These are phyloP conservation scores for Mycena venus DNA, from an alignment of 768 basidiomycete species.

Conservation along the genomic window DNA sequence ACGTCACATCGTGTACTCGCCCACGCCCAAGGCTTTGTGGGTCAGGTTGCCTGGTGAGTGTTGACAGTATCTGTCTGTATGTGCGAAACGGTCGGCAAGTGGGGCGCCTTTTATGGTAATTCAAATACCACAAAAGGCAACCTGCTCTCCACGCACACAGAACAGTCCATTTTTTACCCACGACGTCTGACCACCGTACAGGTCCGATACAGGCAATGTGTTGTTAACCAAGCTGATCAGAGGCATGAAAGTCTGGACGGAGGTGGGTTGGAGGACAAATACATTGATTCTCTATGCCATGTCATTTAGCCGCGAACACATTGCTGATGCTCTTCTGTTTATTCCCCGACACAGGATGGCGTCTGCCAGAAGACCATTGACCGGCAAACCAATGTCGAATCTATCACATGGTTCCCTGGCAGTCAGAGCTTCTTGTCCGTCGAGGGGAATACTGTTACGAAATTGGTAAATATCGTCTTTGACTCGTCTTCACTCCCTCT, in stretches of 20 bases:
- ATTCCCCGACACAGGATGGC: constrained; percentile 62
- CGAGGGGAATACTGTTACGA: constrained; percentile 71
- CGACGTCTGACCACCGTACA: constrained; percentile 37
- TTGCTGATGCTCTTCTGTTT: constrained; percentile 18
- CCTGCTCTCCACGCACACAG: no score
- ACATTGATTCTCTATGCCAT: constrained; percentile 1
- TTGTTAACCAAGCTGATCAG: constrained; percentile 76
- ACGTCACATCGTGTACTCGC: constrained; percentile 73
- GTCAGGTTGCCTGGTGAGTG: constrained; percentile 79
- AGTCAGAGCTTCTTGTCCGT: constrained; percentile 83
- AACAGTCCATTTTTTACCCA: no score
- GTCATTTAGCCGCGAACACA: constrained; percentile 9
- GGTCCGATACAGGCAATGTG: constrained; percentile 74
- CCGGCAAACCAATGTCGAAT: constrained; percentile 66
- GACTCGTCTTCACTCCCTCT: constrained; percentile 15
- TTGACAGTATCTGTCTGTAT: no score
- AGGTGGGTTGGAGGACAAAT: constrained; percentile 55
- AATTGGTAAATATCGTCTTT: constrained; percentile 59
- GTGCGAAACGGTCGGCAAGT: no score
- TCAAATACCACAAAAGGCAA: no score
- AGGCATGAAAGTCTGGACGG: constrained; percentile 80
- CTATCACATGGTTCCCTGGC: constrained; percentile 77
- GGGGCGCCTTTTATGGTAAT: no score
- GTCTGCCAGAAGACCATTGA: constrained; percentile 78
- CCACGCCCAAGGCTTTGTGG: constrained; percentile 79